Conservation (phyloP, 371 early-diverging fungal genomes). For the Mortierella sp. region DNA sequence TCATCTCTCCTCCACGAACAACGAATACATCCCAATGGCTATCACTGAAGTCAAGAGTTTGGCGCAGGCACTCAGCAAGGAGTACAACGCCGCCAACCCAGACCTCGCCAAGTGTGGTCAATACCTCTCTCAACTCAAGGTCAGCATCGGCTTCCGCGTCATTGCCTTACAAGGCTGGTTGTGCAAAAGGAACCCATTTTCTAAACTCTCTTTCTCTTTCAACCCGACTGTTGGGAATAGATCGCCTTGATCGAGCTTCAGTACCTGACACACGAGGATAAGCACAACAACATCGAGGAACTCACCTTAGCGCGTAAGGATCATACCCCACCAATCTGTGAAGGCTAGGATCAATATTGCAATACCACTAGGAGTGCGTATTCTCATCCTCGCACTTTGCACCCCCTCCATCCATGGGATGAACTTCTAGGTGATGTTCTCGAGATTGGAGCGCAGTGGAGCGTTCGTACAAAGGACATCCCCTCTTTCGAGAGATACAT, state of each 20-base stretch:
- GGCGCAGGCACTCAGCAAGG: slow-evolving; percentile 66
- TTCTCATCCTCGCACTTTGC: no score
- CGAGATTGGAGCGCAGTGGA: slow-evolving; percentile 92
- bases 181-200: neutral
- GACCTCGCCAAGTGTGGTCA: slow-evolving; percentile 80
- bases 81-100: slow-evolving; percentile 73
- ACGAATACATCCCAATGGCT: slow-evolving; percentile 22
- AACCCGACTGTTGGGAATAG: slow-evolving; percentile 55
- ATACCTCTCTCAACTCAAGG: slow-evolving; percentile 83
- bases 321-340: neutral
- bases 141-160: slow-evolving; percentile 23
- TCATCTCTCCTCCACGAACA: neutral
- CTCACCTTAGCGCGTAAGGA: slow-evolving; percentile 77
- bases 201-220: neutral
- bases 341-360: neutral
- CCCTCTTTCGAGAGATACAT: slow-evolving; percentile 93
- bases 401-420: no score
- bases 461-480: slow-evolving; percentile 86
- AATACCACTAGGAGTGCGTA: neutral
- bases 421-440: slow-evolving; percentile 79
- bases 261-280: slow-evolving; percentile 71
- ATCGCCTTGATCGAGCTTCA: slow-evolving; percentile 80
- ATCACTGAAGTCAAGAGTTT: slow-evolving; percentile 44
- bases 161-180: neutral
- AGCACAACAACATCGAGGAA: slow-evolving; percentile 69